phyloP scores from a whole-genome alignment of 257 asterid species.

The Cinchona pubescens region DNA sequence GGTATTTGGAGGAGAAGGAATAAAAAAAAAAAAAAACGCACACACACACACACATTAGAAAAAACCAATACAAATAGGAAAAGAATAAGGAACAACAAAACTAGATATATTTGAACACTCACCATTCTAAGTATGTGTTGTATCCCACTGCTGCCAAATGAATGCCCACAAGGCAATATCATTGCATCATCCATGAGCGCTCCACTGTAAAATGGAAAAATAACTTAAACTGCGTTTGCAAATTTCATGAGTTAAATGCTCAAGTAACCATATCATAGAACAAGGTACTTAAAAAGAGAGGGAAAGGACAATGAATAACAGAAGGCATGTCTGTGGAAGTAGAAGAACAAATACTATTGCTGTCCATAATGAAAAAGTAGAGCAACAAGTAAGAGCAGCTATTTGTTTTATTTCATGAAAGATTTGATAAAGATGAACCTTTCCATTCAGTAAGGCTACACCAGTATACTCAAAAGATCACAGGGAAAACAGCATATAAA shows the following conservation, averaged over 20 bases:
- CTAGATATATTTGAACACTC: slow-evolving; percentile 18
- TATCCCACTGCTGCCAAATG: slow-evolving; percentile 77
- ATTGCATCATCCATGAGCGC: slow-evolving; percentile 92
- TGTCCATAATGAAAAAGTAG: not conserved
- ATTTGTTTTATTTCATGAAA: not conserved
- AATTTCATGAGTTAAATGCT: not conserved
- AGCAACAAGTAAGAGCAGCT: not conserved
- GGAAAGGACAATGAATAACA: not conserved
- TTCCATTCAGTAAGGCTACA: not conserved
- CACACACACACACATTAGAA: not conserved
- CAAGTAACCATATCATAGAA: not conserved
- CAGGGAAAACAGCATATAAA: no score
- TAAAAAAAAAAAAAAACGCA: no score
- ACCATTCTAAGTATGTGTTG: slow-evolving; percentile 68
- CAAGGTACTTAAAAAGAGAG: not conserved
- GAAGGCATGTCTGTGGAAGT: not conserved
- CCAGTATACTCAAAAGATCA: not conserved
- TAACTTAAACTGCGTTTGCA: slow-evolving; percentile 17
- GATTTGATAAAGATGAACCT: not conserved
- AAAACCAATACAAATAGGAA: not conserved
- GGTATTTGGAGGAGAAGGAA: not conserved
- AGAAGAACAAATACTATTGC: not conserved
- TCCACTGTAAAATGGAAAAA: slow-evolving; percentile 52
- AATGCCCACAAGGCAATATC: slow-evolving; percentile 97
- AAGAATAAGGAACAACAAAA: not conserved